Evolutionary conservation across 768 basidiomycete genomes (phyloP), one percentile per base, ranked within the genome.

Genomic region (Steccherinum ochraceum): DNA sequence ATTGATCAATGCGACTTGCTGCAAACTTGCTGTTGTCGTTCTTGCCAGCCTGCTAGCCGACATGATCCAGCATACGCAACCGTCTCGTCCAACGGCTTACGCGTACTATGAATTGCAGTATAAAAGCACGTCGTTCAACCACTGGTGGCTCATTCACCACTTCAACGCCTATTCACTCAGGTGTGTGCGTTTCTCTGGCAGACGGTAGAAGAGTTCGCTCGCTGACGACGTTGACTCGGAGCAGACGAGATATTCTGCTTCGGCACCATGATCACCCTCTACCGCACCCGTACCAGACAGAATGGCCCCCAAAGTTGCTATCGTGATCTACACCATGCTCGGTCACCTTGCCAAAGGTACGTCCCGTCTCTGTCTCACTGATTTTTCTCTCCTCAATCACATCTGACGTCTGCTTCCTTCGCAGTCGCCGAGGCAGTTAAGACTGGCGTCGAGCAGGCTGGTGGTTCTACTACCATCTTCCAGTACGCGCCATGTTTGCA

Each of bases 291-390:
- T 40, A 23, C 4, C 46, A 5, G 24, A 50, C 49, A 58, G 52
- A 50, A 52, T 52, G 23, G 45, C 54, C 18, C 83, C 86, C 21
- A 78, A 65, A 56, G 66, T 87, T 55, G 84, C 84, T 48, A 85
- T 89, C 58, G 55, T 89, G 58, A 81, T 89, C 67, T 89, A 89
- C 69, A 67, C 83, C 19, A 66, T 87, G 71, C 86, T 84, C 63
- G 84, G 84, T 56, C 89, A 90, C 64, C 78, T 89, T 64, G 76
- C 73, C 53, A 77, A 78, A 59, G 40, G 88, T 89, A 59, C 45
- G 81, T 72, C 23, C 35, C n/a, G 13, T 7, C 30, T 16, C 16
- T 35, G 30, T 35, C 16, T n/a, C n/a, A n/a, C n/a, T n/a, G n/a
- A n/a, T n/a, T n/a, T n/a, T n/a, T n/a, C n/a, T n/a, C n/a, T n/a